A percentile compares a stretch with the other conserved stretches of the same genome.
These are phyloP conservation scores for Pseudodiploospora longispora DNA, from an alignment of 2,329 filamentous ascomycete genomes.

Conservation along the genomic window DNA sequence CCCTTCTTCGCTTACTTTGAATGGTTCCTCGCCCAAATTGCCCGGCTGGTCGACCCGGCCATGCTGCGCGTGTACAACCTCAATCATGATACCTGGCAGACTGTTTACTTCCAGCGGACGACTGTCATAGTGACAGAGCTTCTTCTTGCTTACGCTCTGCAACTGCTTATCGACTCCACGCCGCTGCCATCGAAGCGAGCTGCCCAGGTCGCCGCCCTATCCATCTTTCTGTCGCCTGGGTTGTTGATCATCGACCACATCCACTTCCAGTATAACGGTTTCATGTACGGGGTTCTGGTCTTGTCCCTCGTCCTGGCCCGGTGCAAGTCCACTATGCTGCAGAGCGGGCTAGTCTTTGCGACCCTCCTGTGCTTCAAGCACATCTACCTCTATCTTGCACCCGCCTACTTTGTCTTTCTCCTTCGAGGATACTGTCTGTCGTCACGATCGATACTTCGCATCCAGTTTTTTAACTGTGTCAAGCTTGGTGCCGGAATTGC, in stretches of 20 bases:
- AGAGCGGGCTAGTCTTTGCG: conserved; percentile 78
- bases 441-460: conserved; percentile 63
- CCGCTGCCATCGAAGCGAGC: conserved; percentile 58
- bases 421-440: conserved; percentile 85
- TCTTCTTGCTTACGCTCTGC: conserved; percentile 73
- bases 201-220: conserved; percentile 79
- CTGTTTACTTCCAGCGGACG: conserved; percentile 84
- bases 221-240: conserved; percentile 83
- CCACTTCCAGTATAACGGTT: conserved; percentile 98
- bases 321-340: conserved; percentile 63
- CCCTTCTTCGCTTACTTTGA: conserved; percentile 98
- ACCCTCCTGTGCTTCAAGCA: conserved; percentile 89
- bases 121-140: conserved; percentile 83
- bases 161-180: conserved; percentile 69
- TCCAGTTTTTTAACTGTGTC: conserved; percentile 69
- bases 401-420: conserved; percentile 91
- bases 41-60: conserved; percentile 64
- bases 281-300: conserved; percentile 85
- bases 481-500: conserved; percentile 72
- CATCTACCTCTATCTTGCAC: conserved; percentile 93
- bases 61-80: conserved; percentile 80
- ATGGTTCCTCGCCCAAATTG: conserved; percentile 79
- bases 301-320: conserved; percentile 79
- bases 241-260: conserved; percentile 97
- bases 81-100: conserved; percentile 85